Base-by-base conservation (phyloP, 2,329 filamentous ascomycete species). In the Penicillium nordicum region DNA sequence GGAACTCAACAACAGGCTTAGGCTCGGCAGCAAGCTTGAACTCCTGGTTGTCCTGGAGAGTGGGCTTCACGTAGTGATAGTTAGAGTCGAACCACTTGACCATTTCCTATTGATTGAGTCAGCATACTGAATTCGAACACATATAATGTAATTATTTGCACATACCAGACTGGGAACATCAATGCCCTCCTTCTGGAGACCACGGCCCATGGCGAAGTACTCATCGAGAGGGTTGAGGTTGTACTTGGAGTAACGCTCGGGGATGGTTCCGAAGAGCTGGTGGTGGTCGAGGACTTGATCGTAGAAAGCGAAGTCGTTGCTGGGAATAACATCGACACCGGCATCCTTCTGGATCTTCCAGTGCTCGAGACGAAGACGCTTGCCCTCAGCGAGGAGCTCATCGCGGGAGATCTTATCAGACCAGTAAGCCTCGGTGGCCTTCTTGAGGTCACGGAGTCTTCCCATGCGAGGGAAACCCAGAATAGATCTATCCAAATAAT, bases 51-150 rank as follows among this genome's bases (percentile, higher is more conserved):
- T 97, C 88, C 81, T 97, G 92, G 67, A 99, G 86, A 62, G 94
- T 97, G 64, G 94, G 94, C 88, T 97, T 97, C 82, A 97, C 94
- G 79, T 99, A 99, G 86, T 97, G 94, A 88, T 99, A 99, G 89
- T 99, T 99, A 66, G 92, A 96, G 85, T 99, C 94, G 76, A 99
- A 99, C 94, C 94, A 99, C 85, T 99, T 99, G 72, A 99, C 94
- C 94, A 99, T 99, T 85, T 99, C 94, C 82, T 83, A 58, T 30
- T 58, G 9, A 59, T n/a, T 44, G 53, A 44, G 40, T 51, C 40
- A 51, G 49, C 16, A 45, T 34, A 14, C 27, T 27, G 21, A 4
- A 43, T 44, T 16, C 3, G 14, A 5, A 32, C 12, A n/a, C 3
- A 4, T 49, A 12, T 12, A 30, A 23, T 40, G 18, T 32, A n/a